Evolutionary conservation across 1,284 basidiomycete species (phyloP), one percentile per base, ranked within the genome.

Genomic region (Malassezia slooffiae): DNA sequence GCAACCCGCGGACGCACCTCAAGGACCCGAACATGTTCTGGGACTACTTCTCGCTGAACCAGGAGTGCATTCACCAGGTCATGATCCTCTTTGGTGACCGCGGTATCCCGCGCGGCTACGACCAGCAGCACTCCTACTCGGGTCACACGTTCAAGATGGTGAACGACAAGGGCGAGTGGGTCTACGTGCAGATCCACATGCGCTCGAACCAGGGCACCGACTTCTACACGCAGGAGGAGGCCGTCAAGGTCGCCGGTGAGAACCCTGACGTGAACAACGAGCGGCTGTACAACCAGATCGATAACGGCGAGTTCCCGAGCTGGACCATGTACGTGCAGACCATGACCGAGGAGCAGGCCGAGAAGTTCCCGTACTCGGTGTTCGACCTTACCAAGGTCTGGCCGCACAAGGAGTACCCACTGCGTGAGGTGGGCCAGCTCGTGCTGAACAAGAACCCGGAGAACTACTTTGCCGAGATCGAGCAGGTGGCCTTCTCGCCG

Each of bases 321-420:
- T 89, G 85, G 86, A 82, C 79, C 6, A 79, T 83, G 52, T 81
- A 79, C 62, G 75, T 85, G 34, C 67, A 90, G 81, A 85, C 80
- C 20, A 89, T 88, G 85, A 89, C 85, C 0, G 74, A 80, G 3
- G 75, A 82, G 61, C 82, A 93, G 74, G 89, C 88, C n/a, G 84
- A 88, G 74, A 75, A 78, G 38, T 87, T 85, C 76, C 80, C 83
- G 52, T 83, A 85, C 50, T 52, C 56, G 36, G 51, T 62, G 33
- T 52, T 59, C 36, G 61, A 63, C 35, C 30, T 62, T 9, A 63
- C 58, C 36, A 54, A 57, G 42, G 46, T 45, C 3, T 61, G 58
- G 58, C 46, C 46, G 12, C 34, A 54, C 5, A 41, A 52, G 33
- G 51, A 61, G 37, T 55, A 58, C 47, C 61, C 59, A 5, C 46